Evolutionary conservation across 305 asterid genomes (phyloP).

Genomic region (Salvia sclarea): DNA sequence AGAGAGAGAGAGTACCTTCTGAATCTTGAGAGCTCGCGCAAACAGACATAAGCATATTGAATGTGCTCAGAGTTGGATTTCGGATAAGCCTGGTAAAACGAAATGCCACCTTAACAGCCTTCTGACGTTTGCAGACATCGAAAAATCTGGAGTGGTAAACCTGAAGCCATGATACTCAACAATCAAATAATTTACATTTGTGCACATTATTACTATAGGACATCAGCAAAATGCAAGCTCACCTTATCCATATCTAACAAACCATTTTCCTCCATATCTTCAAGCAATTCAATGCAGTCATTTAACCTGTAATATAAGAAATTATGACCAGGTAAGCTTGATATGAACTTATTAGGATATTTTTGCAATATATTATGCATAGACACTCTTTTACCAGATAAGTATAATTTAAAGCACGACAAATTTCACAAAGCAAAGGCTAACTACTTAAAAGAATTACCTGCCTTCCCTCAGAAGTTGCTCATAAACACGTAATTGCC

Average conservation of each 20-base stretch:
- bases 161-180: constrained; percentile 49
- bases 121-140: constrained; percentile 76
- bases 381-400: constrained; percentile 21
- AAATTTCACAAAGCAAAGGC: constrained; percentile 18
- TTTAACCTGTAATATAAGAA: constrained; percentile 55
- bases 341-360: constrained; percentile 23
- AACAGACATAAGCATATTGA: constrained; percentile 96
- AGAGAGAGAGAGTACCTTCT: constrained; percentile 53
- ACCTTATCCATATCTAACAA: constrained; percentile 85
- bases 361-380: constrained; percentile 7
- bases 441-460: constrained; percentile 42
- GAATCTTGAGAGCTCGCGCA: constrained; percentile 83
- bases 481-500: constrained; percentile 71
- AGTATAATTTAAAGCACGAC: constrained; percentile 17
- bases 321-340: constrained; percentile 21
- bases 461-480: constrained; percentile 83
- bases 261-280: constrained; percentile 74
- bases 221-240: constrained; percentile 34
- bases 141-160: constrained; percentile 82
- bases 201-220: constrained; percentile 8
- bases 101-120: constrained; percentile 81
- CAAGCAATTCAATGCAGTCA: constrained; percentile 82
- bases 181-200: constrained; percentile 26
- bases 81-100: constrained; percentile 75
- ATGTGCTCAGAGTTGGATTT: constrained; percentile 92